Evolutionary conservation across 441 rosid species (phyloP).

Genomic region (Euphorbia schlechtendalii): DNA sequence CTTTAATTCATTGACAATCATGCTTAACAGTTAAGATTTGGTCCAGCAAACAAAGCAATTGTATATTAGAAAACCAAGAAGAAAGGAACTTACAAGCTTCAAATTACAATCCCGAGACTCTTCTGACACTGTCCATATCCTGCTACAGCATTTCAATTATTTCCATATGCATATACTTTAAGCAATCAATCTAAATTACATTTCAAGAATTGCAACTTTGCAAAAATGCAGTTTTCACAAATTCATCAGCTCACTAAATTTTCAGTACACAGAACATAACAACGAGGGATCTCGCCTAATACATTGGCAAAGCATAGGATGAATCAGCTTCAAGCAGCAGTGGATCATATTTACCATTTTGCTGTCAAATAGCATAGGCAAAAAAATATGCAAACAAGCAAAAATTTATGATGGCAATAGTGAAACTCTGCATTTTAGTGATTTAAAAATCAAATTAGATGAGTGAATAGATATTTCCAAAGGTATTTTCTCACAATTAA

Average conservation of each 20-base stretch:
- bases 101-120: conserved; percentile 27
- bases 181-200: background rate
- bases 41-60: background rate
- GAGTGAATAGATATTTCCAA: background rate
- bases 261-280: background rate
- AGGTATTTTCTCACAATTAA: background rate
- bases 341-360: background rate
- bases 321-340: background rate
- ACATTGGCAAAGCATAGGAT: background rate
- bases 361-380: background rate
- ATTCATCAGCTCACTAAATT: background rate
- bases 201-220: background rate
- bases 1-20: background rate
- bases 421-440: background rate
- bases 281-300: background rate
- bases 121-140: conserved; percentile 42
- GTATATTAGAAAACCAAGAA: background rate
- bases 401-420: background rate
- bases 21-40: background rate
- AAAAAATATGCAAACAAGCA: conserved; percentile 1
- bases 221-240: conserved; percentile 2
- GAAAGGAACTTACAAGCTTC: conserved; percentile 37
- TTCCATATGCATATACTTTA: background rate
- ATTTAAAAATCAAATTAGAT: background rate
- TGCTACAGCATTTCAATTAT: conserved; percentile 23